Conservation (phyloP, 2,329 filamentous ascomycete species). For the Leptosphaerulina australis region DNA sequence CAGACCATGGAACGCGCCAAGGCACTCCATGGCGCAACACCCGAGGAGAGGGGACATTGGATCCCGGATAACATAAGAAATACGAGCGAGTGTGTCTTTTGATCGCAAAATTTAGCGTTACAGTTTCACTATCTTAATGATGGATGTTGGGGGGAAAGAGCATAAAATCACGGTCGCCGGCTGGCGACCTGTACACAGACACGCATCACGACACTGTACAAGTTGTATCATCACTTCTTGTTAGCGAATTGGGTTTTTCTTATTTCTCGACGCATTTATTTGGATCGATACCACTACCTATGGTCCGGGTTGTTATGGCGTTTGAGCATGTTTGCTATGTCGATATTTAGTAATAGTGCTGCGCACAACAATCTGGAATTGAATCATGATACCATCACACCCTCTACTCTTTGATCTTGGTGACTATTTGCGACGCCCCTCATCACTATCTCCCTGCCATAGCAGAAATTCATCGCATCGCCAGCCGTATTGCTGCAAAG, state of each 20-base stretch:
- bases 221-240: constrained; percentile 10
- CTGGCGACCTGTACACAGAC: constrained; percentile 26
- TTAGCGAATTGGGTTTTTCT: background rate
- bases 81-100: constrained; percentile 12
- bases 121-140: constrained; percentile 9
- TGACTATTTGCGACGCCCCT: background rate
- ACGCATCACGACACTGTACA: constrained; percentile 21
- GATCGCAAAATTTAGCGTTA: constrained; percentile 5
- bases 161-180: constrained; percentile 21
- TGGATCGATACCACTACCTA: constrained; percentile 22
- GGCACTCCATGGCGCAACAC: constrained; percentile 77
- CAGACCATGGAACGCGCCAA: constrained; percentile 88
- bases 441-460: background rate
- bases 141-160: constrained; percentile 9
- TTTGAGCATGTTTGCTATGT: constrained; percentile 3
- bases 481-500: constrained; percentile 1
- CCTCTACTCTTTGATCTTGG: background rate
- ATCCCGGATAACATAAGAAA: constrained; percentile 68
- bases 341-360: constrained; percentile 15
- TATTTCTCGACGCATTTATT: background rate
- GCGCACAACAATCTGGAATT: constrained; percentile 14
- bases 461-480: background rate
- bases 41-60: constrained; percentile 88
- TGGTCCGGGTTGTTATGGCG: constrained; percentile 17
- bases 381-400: background rate